These are phyloP conservation scores for Sequoiadendron giganteum DNA, from an alignment of 75 land plant genomes.

Conservation along the genomic window DNA sequence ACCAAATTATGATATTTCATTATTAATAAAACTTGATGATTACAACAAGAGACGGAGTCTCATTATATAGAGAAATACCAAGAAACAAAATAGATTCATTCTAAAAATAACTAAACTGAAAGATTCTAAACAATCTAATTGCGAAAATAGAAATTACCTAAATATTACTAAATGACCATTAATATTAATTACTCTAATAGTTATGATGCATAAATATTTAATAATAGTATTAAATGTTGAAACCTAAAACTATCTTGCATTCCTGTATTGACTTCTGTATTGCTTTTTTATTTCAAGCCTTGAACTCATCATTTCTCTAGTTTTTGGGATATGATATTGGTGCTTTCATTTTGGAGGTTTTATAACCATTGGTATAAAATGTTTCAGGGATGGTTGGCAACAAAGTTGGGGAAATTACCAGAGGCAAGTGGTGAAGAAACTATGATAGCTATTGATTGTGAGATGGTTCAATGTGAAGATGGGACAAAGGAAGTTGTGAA, in stretches of 20 bases:
- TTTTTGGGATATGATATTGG: background rate
- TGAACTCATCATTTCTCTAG: background rate
- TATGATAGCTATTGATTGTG: conserved; percentile 88
- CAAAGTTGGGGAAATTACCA: conserved; percentile 36
- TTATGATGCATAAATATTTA: background rate
- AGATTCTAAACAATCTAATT: no score
- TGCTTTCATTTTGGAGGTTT: background rate
- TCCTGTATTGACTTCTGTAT: background rate
- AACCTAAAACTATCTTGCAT: background rate
- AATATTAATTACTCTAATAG: no score
- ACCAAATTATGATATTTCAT: no score
- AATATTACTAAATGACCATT: no score
- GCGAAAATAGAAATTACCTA: no score
- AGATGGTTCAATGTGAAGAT: conserved; percentile 93
- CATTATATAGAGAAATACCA: no score
- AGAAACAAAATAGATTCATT: no score
- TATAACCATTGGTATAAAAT: background rate
- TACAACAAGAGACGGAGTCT: no score
- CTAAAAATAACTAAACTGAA: no score
- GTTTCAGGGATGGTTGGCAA: conserved; percentile 67
- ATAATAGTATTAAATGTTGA: background rate
- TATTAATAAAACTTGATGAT: no score
- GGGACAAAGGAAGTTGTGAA: conserved; percentile 65
- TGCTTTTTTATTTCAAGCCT: background rate
- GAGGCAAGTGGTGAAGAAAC: conserved; percentile 26